A percentile compares a stretch with the other conserved stretches of the same genome.
These are phyloP conservation scores for Sphaerobolus stellatus DNA, from an alignment of 1,284 basidiomycete species.

Conservation along the genomic window DNA sequence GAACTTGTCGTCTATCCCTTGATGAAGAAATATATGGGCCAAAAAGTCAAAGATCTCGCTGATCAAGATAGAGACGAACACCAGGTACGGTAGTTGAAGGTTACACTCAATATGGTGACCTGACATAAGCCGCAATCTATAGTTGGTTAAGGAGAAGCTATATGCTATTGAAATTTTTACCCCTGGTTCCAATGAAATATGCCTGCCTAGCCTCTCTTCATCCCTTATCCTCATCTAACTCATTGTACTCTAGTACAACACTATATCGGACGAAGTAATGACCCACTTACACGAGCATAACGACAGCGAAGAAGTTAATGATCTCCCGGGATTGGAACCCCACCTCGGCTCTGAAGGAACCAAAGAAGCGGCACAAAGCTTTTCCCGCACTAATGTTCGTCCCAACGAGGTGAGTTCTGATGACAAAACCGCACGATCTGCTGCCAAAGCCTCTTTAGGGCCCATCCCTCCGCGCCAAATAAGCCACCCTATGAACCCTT, in stretches of 20 bases:
- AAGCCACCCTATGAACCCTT: too few relatives aligned
- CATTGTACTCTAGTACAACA: too few relatives aligned
- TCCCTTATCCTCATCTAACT: too few relatives aligned
- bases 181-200: conserved; percentile 34
- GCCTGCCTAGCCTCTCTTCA: neutral
- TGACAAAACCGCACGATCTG: too few relatives aligned
- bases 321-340: conserved; percentile 54
- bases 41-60: conserved; percentile 50
- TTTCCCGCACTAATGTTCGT: conserved; percentile 63
- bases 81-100: conserved; percentile 48
- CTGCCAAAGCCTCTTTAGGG: too few relatives aligned
- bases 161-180: conserved; percentile 46
- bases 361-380: conserved; percentile 43
- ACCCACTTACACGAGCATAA: conserved; percentile 51
- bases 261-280: conserved; percentile 45
- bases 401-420: conserved; percentile 53
- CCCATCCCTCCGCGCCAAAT: too few relatives aligned
- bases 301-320: conserved; percentile 54
- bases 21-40: conserved; percentile 60
- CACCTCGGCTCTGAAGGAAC: conserved; percentile 43
- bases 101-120: too few relatives aligned
- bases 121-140: too few relatives aligned
- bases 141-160: conserved; percentile 31
- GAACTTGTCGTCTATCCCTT: conserved; percentile 68
- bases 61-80: conserved; percentile 62